Evolutionary conservation across 139 green algal species (phyloP).

Genomic region (Micractinium conductrix): DNA sequence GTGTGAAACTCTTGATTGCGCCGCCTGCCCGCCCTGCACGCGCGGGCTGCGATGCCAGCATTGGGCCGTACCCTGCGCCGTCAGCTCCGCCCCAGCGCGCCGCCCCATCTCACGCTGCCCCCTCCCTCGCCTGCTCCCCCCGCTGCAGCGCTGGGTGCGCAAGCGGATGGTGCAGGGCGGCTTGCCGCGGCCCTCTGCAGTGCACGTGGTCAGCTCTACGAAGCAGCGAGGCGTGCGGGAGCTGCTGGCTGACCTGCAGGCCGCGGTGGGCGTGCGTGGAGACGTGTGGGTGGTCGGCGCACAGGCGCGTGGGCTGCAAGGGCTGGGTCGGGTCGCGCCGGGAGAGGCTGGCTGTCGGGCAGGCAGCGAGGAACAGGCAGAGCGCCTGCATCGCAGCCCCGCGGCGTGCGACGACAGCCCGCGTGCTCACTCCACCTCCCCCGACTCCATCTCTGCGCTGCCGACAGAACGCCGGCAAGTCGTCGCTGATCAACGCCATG

Average conservation of each 20-base stretch:
- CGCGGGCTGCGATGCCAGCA: too few relatives aligned
- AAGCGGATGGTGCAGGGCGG: slow-evolving; percentile 57
- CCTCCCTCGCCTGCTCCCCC: neutral
- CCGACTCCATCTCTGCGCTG: neutral
- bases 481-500: slow-evolving; percentile 94
- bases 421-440: too few relatives aligned
- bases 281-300: slow-evolving; percentile 95
- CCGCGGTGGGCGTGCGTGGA: slow-evolving; percentile 64
- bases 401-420: too few relatives aligned
- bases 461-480: slow-evolving; percentile 94
- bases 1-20: too few relatives aligned
- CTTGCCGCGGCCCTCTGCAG: slow-evolving; percentile 56
- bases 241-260: slow-evolving; percentile 60
- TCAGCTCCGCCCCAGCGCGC: neutral
- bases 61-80: neutral
- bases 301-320: neutral
- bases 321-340: too few relatives aligned
- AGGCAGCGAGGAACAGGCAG: too few relatives aligned
- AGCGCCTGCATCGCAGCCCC: too few relatives aligned
- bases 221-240: slow-evolving; percentile 57
- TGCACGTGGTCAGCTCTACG: slow-evolving; percentile 70
- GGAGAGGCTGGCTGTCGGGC: too few relatives aligned
- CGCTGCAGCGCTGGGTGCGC: slow-evolving; percentile 68
- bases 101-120: neutral
- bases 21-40: too few relatives aligned